Conservation (phyloP, 2,329 filamentous ascomycete genomes). For the Xylariales sp. region DNA sequence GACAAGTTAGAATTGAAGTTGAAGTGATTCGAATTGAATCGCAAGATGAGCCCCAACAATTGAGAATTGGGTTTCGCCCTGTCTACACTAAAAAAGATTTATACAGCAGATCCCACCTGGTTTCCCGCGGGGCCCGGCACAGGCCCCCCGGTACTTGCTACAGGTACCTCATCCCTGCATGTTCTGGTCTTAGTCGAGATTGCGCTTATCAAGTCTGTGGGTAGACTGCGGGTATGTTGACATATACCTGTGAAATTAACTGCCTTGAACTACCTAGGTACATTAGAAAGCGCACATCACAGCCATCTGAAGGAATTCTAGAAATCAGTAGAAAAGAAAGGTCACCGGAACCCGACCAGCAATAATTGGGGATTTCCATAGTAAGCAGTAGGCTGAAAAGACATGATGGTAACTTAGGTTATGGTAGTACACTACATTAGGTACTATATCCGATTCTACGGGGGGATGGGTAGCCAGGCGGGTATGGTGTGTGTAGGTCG, state of each 20-base stretch:
- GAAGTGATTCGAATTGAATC: conserved; percentile 11
- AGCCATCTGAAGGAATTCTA: conserved; percentile 12
- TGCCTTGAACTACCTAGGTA: not conserved
- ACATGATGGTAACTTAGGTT: not conserved
- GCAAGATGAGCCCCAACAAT: conserved; percentile 47
- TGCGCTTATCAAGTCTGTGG: conserved; percentile 19
- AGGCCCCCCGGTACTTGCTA: conserved; percentile 1
- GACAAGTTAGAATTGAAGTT: conserved; percentile 2
- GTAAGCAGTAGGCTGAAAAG: conserved; percentile 28
- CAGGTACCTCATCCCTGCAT: conserved; percentile 9
- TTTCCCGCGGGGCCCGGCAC: conserved; percentile 33
- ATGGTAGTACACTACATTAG: not conserved
- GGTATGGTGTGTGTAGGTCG: too few relatives aligned
- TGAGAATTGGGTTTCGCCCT: conserved; percentile 40
- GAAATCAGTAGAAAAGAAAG: conserved; percentile 18
- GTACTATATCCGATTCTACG: not conserved
- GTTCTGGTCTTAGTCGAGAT: conserved; percentile 11
- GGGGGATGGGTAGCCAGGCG: too few relatives aligned
- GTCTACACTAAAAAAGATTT: conserved; percentile 14
- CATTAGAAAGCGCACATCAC: not conserved
- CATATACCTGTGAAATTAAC: conserved; percentile 1
- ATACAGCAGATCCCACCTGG: conserved; percentile 25
- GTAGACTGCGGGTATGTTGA: not conserved
- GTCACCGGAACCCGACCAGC: conserved; percentile 25
- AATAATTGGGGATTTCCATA: conserved; percentile 24